phyloP scores from a whole-genome alignment of 139 green algal species.

The Penium margaritaceum region DNA sequence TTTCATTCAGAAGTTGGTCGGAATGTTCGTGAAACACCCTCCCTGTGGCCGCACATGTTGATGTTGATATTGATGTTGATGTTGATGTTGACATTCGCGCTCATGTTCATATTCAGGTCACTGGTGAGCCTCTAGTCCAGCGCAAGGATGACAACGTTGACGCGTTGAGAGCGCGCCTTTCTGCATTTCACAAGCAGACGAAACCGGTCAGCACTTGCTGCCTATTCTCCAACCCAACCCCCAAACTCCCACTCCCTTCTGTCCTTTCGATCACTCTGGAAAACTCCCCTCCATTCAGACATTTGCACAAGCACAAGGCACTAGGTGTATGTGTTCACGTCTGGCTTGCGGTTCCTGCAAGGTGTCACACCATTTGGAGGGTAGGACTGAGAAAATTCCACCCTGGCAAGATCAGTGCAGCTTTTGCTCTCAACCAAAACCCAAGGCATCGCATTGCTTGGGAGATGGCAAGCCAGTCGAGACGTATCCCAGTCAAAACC shows the following conservation, averaged over 20 bases:
- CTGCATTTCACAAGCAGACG: slow-evolving; percentile 86
- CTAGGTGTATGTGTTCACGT: background rate
- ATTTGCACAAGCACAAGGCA: background rate
- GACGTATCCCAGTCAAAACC: too few relatives aligned
- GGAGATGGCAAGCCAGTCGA: too few relatives aligned
- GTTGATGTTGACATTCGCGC: too few relatives aligned
- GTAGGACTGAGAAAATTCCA: too few relatives aligned
- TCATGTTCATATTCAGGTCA: slow-evolving; percentile 50
- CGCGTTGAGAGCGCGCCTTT: slow-evolving; percentile 80
- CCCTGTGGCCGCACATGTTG: too few relatives aligned
- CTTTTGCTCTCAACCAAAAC: too few relatives aligned
- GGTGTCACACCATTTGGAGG: too few relatives aligned
- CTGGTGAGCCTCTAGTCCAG: slow-evolving; percentile 85
- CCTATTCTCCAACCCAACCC: background rate
- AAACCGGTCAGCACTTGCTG: slow-evolving; percentile 25
- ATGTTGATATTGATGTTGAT: too few relatives aligned
- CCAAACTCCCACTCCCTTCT: background rate
- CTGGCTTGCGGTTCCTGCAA: background rate
- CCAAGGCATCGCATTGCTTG: too few relatives aligned
- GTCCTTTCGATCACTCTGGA: background rate
- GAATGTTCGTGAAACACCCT: too few relatives aligned
- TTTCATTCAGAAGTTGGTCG: too few relatives aligned
- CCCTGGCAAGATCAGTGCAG: too few relatives aligned
- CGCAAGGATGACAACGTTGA: slow-evolving; percentile 98
- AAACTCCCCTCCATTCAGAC: background rate